phyloP scores from a whole-genome alignment of 2,329 filamentous ascomycete species.

The Trichoderma sp. region DNA sequence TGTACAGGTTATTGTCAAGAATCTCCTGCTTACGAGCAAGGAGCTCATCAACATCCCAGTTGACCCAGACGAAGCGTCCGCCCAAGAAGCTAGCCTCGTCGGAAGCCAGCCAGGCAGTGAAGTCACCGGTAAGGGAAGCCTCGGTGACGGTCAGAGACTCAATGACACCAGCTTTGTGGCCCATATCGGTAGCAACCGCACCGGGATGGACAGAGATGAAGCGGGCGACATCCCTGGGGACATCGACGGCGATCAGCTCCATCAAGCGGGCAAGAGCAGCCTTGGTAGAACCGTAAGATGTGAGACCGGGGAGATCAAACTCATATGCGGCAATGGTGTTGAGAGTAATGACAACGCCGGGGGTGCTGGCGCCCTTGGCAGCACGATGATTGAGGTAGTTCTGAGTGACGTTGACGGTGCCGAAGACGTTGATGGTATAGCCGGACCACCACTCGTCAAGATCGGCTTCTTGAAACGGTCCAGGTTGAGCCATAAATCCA shows the following conservation, averaged over 20 bases:
- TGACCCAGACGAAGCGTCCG: constrained; percentile 5
- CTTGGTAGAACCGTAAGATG: background rate
- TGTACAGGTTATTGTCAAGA: background rate
- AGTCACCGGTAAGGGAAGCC: background rate
- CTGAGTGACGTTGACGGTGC: background rate
- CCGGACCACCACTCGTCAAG: constrained; percentile 7
- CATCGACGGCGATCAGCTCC: background rate
- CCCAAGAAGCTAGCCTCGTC: background rate
- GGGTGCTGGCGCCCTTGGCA: background rate
- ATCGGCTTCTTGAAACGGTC: background rate
- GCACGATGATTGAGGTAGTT: background rate
- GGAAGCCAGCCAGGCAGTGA: background rate
- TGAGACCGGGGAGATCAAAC: background rate
- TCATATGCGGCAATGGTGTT: background rate
- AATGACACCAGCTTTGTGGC: background rate
- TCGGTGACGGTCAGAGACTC: background rate
- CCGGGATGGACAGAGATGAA: background rate
- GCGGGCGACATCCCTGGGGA: background rate
- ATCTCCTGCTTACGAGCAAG: background rate
- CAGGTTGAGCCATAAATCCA: background rate
- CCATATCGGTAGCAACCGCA: background rate
- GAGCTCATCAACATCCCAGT: constrained; percentile 1
- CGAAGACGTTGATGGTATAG: background rate
- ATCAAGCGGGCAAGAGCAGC: background rate
- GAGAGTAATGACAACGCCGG: background rate